Evolutionary conservation across 768 basidiomycete genomes (phyloP).

Genomic region (Gymnopilus dilepis): DNA sequence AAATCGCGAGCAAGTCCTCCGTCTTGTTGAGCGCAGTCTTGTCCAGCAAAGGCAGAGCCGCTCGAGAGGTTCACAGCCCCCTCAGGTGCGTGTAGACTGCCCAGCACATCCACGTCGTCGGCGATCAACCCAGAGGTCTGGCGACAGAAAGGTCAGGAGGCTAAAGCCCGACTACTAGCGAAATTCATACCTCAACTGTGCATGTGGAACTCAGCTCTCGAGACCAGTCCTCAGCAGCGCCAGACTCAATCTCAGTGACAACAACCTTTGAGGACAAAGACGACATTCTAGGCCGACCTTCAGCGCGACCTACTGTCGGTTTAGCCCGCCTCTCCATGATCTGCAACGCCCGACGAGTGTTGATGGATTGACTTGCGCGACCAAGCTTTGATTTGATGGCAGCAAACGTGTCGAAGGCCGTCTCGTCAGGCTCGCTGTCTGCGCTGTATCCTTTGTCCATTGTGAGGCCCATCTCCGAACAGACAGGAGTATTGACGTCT

Average conservation of each 20-base stretch:
- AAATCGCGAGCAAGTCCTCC: background rate
- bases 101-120: background rate
- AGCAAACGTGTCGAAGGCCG: slow-evolving; percentile 13
- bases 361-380: slow-evolving; percentile 10
- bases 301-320: background rate
- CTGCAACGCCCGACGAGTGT: slow-evolving; percentile 21
- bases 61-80: background rate
- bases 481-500: background rate
- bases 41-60: background rate
- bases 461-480: background rate
- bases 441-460: slow-evolving; percentile 14
- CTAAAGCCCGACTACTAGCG: no score
- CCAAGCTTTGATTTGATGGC: slow-evolving; percentile 9
- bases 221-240: slow-evolving; percentile 11
- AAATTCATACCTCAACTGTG: slow-evolving; percentile 9
- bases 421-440: slow-evolving; percentile 11
- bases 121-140: background rate
- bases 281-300: background rate
- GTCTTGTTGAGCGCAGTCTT: background rate
- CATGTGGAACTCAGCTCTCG: slow-evolving; percentile 4
- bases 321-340: slow-evolving; percentile 15
- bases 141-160: no score
- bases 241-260: slow-evolving; percentile 5
- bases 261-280: slow-evolving; percentile 11
- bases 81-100: background rate